These are phyloP conservation scores for Rhexocercosporidium sp. DNA, from an alignment of 2,329 filamentous ascomycete species.

Conservation along the genomic window DNA sequence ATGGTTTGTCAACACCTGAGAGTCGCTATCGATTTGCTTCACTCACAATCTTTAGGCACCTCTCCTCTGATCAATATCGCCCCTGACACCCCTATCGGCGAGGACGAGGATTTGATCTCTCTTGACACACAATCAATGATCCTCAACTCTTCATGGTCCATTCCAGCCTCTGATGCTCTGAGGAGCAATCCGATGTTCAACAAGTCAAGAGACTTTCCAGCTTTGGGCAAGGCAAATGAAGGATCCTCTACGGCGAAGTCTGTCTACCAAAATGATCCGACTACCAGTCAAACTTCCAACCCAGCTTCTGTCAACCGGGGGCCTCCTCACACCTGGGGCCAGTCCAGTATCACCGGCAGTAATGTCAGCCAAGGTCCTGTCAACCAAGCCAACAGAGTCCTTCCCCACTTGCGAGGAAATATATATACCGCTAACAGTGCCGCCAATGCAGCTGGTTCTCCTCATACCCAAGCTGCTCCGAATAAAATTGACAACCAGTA, in stretches of 20 bases:
- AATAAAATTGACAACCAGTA: too few relatives aligned
- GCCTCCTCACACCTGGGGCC: neutral
- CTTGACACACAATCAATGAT: conserved; percentile 13
- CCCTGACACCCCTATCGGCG: neutral
- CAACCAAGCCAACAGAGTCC: neutral
- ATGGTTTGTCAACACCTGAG: neutral
- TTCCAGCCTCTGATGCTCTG: neutral
- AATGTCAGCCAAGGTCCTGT: neutral
- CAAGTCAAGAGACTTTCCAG: conserved; percentile 1
- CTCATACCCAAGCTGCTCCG: too few relatives aligned
- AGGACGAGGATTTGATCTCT: conserved; percentile 24
- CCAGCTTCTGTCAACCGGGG: neutral
- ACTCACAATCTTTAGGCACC: neutral
- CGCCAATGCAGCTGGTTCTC: too few relatives aligned
- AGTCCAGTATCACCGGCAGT: neutral
- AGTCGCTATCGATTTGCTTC: neutral
- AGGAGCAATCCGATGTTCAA: neutral
- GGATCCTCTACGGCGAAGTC: too few relatives aligned
- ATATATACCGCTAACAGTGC: neutral
- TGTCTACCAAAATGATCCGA: too few relatives aligned
- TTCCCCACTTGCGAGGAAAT: neutral
- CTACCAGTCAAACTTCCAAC: too few relatives aligned
- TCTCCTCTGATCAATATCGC: neutral
- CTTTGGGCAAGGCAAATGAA: neutral
- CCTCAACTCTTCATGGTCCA: conserved; percentile 14